Conservation (phyloP, 352 stramenopile genomes). For the Globisporangium canariense region DNA sequence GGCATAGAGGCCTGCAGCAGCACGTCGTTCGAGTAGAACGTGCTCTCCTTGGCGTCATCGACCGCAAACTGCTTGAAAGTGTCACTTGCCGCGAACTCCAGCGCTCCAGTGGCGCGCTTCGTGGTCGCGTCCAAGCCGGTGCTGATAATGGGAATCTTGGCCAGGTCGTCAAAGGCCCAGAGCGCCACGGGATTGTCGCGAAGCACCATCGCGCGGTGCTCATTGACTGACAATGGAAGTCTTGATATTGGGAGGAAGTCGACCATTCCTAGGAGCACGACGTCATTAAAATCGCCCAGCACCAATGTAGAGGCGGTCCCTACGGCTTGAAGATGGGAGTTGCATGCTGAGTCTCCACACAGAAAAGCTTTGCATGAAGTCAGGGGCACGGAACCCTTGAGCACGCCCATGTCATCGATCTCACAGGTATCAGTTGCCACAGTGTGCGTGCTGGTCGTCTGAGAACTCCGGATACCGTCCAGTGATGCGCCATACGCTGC, state of each 20-base stretch:
- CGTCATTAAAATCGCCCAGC: constrained; percentile 52
- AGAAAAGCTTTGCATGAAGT: constrained; percentile 24
- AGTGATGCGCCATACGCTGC: constrained; percentile 35
- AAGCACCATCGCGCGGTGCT: constrained; percentile 47
- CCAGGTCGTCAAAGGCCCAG: constrained; percentile 50
- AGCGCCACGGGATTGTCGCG: constrained; percentile 60
- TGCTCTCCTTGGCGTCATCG: constrained; percentile 40
- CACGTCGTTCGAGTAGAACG: constrained; percentile 53
- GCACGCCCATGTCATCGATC: constrained; percentile 22
- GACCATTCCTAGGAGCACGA: constrained; percentile 39
- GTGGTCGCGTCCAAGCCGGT: neutral
- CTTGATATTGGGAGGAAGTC: constrained; percentile 34
- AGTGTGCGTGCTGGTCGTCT: constrained; percentile 15
- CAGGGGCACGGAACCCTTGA: neutral
- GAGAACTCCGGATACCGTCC: constrained; percentile 25
- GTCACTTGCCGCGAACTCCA: constrained; percentile 13
- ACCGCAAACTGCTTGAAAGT: constrained; percentile 28
- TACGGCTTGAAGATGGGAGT: constrained; percentile 13
- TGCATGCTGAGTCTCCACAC: constrained; percentile 34
- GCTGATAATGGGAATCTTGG: constrained; percentile 23
- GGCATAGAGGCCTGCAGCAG: constrained; percentile 42
- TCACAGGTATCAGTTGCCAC: constrained; percentile 17
- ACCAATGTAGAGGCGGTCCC: constrained; percentile 22
- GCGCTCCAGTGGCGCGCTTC: constrained; percentile 8
- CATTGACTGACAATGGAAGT: constrained; percentile 45